phyloP scores from a whole-genome alignment of 768 basidiomycete genomes.

The Multifurca ochricompacta region DNA sequence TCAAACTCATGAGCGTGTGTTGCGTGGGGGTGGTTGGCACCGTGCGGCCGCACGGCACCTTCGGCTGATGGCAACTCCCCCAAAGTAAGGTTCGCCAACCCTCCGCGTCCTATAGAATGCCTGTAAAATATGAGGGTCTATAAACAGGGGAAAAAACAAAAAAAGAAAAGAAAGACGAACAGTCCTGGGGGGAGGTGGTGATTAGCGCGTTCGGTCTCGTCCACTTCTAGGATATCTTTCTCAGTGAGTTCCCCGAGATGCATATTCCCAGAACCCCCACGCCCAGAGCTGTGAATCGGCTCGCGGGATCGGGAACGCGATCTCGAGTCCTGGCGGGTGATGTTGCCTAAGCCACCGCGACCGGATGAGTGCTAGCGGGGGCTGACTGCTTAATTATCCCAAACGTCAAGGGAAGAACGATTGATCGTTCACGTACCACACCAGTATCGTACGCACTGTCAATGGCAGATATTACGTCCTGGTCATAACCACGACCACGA shows the following conservation, averaged over 20 bases:
- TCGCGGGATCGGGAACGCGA: slow-evolving; percentile 44
- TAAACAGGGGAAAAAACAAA: slow-evolving; percentile 18
- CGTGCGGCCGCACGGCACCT: slow-evolving; percentile 7
- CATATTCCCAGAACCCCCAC: slow-evolving; percentile 61
- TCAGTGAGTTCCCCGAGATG: slow-evolving; percentile 25
- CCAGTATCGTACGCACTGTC: neutral
- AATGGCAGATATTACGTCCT: slow-evolving; percentile 24
- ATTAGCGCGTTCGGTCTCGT: slow-evolving; percentile 33
- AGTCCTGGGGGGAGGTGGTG: slow-evolving; percentile 26
- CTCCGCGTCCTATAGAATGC: slow-evolving; percentile 65
- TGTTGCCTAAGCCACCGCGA: slow-evolving; percentile 60
- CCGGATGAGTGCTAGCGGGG: slow-evolving; percentile 48
- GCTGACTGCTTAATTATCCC: too few species aligned
- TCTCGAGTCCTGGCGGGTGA: slow-evolving; percentile 24
- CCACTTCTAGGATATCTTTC: slow-evolving; percentile 25
- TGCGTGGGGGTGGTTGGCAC: neutral
- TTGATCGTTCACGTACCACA: neutral
- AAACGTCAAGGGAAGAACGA: neutral
- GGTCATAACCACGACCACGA: slow-evolving; percentile 24
- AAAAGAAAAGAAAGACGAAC: slow-evolving; percentile 29
- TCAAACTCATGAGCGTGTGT: slow-evolving; percentile 26
- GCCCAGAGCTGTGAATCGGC: slow-evolving; percentile 44
- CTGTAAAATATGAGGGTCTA: too few species aligned
- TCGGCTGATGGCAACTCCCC: slow-evolving; percentile 23
- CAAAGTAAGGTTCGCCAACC: slow-evolving; percentile 49